Percentiles rank a stretch among this genome's conserved stretches.
Evolutionary conservation across 75 land plant species (phyloP).

Genomic region (Isoetes taiwanensis): DNA sequence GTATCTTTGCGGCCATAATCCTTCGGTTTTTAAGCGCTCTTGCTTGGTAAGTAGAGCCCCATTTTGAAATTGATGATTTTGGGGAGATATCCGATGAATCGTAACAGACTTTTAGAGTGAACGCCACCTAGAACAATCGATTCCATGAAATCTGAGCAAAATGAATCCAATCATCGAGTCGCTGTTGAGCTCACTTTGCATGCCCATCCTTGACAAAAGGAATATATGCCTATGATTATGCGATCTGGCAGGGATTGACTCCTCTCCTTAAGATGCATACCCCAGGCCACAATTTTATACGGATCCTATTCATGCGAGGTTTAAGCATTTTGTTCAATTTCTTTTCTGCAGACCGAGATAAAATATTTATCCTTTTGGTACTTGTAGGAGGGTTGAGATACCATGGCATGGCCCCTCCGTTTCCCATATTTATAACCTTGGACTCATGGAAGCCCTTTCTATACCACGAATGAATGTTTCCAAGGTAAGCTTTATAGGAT

Average conservation of each 20-base stretch:
- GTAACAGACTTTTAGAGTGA: too few relatives aligned
- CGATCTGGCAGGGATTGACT: not conserved
- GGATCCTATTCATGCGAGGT: slow-evolving; percentile 3
- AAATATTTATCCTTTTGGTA: too few relatives aligned
- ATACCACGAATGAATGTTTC: not conserved
- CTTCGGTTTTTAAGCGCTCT: too few relatives aligned
- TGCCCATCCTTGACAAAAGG: not conserved
- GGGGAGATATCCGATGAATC: too few relatives aligned
- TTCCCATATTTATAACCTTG: not conserved
- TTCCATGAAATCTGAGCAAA: too few relatives aligned
- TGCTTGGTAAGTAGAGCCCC: too few relatives aligned
- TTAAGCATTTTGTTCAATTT: not conserved
- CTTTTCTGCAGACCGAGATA: too few relatives aligned
- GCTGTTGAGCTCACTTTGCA: not conserved
- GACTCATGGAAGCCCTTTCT: not conserved
- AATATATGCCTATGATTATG: slow-evolving; percentile 5
- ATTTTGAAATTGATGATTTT: too few relatives aligned
- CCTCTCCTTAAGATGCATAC: slow-evolving; percentile 6
- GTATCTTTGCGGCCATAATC: too few relatives aligned
- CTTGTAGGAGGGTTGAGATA: slow-evolving; percentile 5
- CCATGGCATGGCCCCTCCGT: slow-evolving; percentile 2
- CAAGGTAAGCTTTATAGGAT: not conserved
- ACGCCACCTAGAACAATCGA: too few relatives aligned
- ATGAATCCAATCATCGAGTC: not conserved
- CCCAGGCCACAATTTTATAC: not conserved